Percentiles rank a stretch among this genome's conserved stretches.
Evolutionary conservation across 2,329 filamentous ascomycete species (phyloP).

Genomic region (Penicillium sp.): DNA sequence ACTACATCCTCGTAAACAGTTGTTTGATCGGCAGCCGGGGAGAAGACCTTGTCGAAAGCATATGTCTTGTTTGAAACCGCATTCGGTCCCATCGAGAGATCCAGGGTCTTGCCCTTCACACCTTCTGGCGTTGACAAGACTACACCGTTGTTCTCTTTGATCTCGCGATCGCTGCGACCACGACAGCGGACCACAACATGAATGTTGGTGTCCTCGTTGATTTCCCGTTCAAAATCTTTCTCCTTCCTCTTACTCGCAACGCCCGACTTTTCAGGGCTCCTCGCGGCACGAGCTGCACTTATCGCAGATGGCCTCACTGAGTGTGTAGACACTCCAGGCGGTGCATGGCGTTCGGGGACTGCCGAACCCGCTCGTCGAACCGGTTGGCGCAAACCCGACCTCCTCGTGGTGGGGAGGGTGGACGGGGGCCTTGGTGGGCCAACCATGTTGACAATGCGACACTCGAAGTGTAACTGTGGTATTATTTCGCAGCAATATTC

Average conservation of each 20-base stretch:
- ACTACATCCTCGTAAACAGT: constrained; percentile 97
- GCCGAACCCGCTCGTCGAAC: constrained; percentile 54
- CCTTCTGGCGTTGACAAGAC: constrained; percentile 78
- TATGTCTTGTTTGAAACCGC: constrained; percentile 95
- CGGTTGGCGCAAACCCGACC: constrained; percentile 51
- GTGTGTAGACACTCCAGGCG: constrained; percentile 70
- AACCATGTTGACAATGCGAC: constrained; percentile 46
- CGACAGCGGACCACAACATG: constrained; percentile 94
- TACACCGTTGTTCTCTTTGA: constrained; percentile 90
- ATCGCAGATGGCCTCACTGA: constrained; percentile 60
- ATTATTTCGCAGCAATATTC: background rate
- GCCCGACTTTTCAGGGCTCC: constrained; percentile 48
- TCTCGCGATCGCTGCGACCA: constrained; percentile 87
- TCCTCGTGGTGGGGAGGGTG: constrained; percentile 50
- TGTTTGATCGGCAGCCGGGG: constrained; percentile 85
- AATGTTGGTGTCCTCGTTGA: constrained; percentile 86
- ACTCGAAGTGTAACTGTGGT: background rate
- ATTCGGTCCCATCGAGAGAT: constrained; percentile 88
- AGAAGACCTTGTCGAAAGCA: constrained; percentile 95
- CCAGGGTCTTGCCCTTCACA: constrained; percentile 78
- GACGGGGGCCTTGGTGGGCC: constrained; percentile 52
- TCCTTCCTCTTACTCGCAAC: constrained; percentile 78
- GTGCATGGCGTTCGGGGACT: constrained; percentile 56
- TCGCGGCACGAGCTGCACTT: constrained; percentile 36
- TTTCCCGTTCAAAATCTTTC: constrained; percentile 71